phyloP scores from a whole-genome alignment of 257 asterid genomes.

The Misopates orontium region DNA sequence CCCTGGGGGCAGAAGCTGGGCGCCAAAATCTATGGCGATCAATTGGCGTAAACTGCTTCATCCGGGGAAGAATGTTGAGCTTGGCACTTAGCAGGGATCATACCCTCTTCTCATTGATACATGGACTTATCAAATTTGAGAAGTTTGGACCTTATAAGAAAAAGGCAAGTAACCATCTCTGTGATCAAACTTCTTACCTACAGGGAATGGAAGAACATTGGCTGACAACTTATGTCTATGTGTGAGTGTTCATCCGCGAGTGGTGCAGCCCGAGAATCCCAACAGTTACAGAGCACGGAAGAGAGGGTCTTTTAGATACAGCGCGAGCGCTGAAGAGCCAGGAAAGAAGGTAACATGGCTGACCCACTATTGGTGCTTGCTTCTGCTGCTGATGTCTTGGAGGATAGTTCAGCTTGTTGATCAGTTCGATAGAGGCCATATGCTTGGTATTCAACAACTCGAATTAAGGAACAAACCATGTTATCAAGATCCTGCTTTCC shows the following conservation, averaged over 20 bases:
- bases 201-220: background rate
- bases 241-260: constrained; percentile 88
- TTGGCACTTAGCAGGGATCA: constrained; percentile 81
- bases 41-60: constrained; percentile 74
- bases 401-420: constrained; percentile 47
- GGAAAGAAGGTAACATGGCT: constrained; percentile 55
- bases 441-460: constrained; percentile 18
- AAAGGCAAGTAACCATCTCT: constrained; percentile 39
- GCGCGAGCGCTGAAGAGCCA: constrained; percentile 70
- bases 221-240: constrained; percentile 26
- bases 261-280: constrained; percentile 70
- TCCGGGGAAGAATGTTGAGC: constrained; percentile 92
- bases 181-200: background rate
- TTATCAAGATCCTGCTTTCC: no score
- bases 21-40: constrained; percentile 87
- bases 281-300: constrained; percentile 76
- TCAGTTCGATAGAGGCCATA: constrained; percentile 21
- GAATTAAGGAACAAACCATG: constrained; percentile 16
- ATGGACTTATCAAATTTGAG: constrained; percentile 69
- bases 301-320: constrained; percentile 80
- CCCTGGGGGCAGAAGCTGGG: constrained; percentile 97
- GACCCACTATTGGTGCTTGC: constrained; percentile 64
- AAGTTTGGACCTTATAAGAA: constrained; percentile 82
- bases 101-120: constrained; percentile 60
- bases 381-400: constrained; percentile 35